Conservation (phyloP, 192 early-diverging fungal genomes). For the Diversispora eburnea region DNA sequence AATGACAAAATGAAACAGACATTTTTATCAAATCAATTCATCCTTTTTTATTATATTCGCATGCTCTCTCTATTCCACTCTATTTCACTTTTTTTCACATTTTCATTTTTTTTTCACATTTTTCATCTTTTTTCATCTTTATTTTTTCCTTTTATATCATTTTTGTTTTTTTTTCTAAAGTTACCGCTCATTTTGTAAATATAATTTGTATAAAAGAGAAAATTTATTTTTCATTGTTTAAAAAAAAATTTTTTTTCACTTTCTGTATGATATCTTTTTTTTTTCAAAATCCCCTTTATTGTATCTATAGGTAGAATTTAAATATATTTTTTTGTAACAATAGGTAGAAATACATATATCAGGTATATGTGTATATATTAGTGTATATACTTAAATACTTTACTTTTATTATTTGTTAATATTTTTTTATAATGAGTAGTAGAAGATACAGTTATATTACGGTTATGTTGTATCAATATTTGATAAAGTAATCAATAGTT, state of each 20-base stretch:
- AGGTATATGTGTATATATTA: too few species aligned
- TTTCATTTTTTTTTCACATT: neutral
- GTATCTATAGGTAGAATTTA: slow-evolving; percentile 13
- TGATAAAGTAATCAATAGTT: too few species aligned
- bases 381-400: too few species aligned
- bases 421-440: too few species aligned
- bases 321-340: neutral
- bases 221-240: neutral
- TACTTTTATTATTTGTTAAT: too few species aligned
- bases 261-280: neutral
- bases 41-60: too few species aligned
- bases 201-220: slow-evolving; percentile 8
- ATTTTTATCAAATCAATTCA: too few species aligned
- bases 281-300: neutral
- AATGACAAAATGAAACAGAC: too few species aligned
- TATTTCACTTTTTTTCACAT: neutral
- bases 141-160: neutral
- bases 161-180: neutral
- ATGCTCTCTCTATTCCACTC: neutral
- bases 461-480: too few species aligned
- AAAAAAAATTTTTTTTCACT: neutral
- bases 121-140: neutral
- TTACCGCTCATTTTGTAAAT: slow-evolving; percentile 13
- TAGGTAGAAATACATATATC: too few species aligned
- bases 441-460: too few species aligned